Conservation (phyloP, 2,329 filamentous ascomycete species). For the Exophiala lecanii-corni region DNA sequence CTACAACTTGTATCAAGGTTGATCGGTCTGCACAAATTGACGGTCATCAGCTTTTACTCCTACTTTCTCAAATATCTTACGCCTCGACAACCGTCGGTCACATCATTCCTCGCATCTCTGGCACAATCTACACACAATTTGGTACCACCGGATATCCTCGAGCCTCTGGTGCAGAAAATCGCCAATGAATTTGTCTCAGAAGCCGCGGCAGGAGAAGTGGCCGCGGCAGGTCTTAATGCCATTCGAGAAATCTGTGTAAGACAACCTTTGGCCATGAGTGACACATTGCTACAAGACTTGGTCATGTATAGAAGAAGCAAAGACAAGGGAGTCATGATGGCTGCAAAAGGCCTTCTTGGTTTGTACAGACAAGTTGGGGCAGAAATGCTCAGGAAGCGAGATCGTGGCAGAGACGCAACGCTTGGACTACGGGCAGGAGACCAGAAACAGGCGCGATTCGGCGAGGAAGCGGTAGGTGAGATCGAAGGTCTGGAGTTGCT, state of each 20-base stretch:
- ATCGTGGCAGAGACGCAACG: slow-evolving; percentile 84
- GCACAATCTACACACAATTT: slow-evolving; percentile 88
- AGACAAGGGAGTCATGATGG: slow-evolving; percentile 99
- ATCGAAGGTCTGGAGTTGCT: slow-evolving; percentile 92
- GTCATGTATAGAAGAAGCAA: slow-evolving; percentile 96
- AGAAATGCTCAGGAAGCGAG: slow-evolving; percentile 80
- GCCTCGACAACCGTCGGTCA: slow-evolving; percentile 82
- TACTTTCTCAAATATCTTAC: slow-evolving; percentile 94
- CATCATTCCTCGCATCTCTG: slow-evolving; percentile 84
- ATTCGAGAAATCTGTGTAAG: slow-evolving; percentile 91
- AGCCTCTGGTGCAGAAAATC: slow-evolving; percentile 89
- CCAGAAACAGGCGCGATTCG: slow-evolving; percentile 72
- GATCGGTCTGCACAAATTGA: slow-evolving; percentile 88
- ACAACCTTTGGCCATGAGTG: slow-evolving; percentile 93
- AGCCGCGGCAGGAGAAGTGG: slow-evolving; percentile 83
- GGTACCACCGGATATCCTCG: slow-evolving; percentile 86
- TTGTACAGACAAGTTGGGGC: slow-evolving; percentile 89
- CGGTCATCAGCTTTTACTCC: slow-evolving; percentile 84
- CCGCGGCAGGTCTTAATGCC: slow-evolving; percentile 84
- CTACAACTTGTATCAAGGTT: slow-evolving; percentile 86
- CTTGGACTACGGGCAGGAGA: slow-evolving; percentile 74
- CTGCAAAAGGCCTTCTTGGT: slow-evolving; percentile 82
- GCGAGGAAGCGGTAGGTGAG: slow-evolving; percentile 71
- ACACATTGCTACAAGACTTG: slow-evolving; percentile 90
- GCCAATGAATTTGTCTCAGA: slow-evolving; percentile 98